Evolutionary conservation across 2,329 filamentous ascomycete genomes (phyloP).

Genomic region (Xylaria sp.): DNA sequence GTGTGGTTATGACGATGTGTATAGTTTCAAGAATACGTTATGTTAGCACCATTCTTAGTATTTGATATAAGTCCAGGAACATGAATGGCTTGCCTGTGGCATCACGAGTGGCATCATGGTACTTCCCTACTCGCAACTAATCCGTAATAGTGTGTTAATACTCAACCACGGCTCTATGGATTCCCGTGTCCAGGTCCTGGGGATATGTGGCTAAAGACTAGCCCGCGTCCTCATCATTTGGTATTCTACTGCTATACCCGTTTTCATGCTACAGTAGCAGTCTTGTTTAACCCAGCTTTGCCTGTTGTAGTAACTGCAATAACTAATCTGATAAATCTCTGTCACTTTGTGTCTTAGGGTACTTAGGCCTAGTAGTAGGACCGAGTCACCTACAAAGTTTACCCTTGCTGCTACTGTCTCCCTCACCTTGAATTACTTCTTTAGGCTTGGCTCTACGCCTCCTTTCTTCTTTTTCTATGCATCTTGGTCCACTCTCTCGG

Average conservation of each 20-base stretch:
- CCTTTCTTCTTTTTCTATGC: slow-evolving; percentile 40
- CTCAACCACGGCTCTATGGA: slow-evolving; percentile 26
- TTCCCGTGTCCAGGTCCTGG: slow-evolving; percentile 33
- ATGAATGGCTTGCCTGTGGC: background rate
- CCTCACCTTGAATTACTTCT: slow-evolving; percentile 44
- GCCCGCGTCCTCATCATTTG: slow-evolving; percentile 1
- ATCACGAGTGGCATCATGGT: slow-evolving; percentile 1
- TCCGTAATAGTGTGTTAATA: slow-evolving; percentile 22
- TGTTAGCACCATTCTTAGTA: background rate
- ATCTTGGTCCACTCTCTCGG: slow-evolving; percentile 36
- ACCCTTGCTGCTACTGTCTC: slow-evolving; percentile 46
- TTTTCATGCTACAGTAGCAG: slow-evolving; percentile 22
- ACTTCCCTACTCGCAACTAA: slow-evolving; percentile 4
- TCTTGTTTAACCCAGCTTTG: slow-evolving; percentile 33
- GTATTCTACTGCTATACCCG: slow-evolving; percentile 5
- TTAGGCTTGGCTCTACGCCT: slow-evolving; percentile 41
- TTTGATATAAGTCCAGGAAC: background rate
- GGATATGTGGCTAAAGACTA: slow-evolving; percentile 25
- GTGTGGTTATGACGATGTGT: background rate
- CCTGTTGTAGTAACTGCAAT: slow-evolving; percentile 29
- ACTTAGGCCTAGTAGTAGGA: slow-evolving; percentile 27
- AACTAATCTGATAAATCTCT: slow-evolving; percentile 28
- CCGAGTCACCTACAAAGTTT: slow-evolving; percentile 38
- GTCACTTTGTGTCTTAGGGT: slow-evolving; percentile 21
- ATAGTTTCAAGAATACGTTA: slow-evolving; percentile 15